Base-by-base conservation (phyloP, 2,329 filamentous ascomycete genomes). In the Pyricularia grisea region DNA sequence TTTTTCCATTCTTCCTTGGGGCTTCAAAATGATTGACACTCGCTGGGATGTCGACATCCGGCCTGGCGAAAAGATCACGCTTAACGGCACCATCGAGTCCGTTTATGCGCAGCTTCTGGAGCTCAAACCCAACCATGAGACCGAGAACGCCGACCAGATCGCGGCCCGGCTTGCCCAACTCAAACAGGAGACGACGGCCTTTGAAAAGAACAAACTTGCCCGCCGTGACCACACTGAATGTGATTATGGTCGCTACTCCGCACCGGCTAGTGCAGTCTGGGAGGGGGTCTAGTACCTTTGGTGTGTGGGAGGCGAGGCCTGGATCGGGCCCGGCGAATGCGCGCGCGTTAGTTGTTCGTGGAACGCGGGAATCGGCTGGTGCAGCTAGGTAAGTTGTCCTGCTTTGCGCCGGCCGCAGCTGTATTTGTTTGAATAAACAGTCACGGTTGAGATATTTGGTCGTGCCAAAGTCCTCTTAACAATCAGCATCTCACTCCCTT, bases 261-360 rank as follows among this genome's bases (percentile, higher is more conserved):
- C 23, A 14, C 30, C 28, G 14, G 64, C 31, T 36, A 30, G 25
- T 30, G 25, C 25, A 65, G 31, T 65, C 17, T n/a, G n/a, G 17
- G 64, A 65, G 17, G 64, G 64, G 5, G 64, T 65, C 7, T 4
- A n/a, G 30, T 65, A 65, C 20, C 64, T 65, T 17, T 33, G 64
- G 12, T 4, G 31, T 10, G 30, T 65, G 25, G 11, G 30, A 9
- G 25, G n/a, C 9, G 17, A 14, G 2, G 31, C 64, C 25, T 31
- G n/a, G 64, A 65, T 31, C 64, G 64, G 64, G 12, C 64, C 64
- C 30, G 64, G 64, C 64, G n/a, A 65, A 17, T 65, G 64, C 64
- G 11, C 28, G 20, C 64, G 64, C 4, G 64, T 65, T 2, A 65
- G 64, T 14, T 65, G 64, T n/a, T 31, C 28, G 17, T 65, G 64